Base-by-base conservation (phyloP, 352 stramenopile species). In the Aphanomyces stellatus region DNA sequence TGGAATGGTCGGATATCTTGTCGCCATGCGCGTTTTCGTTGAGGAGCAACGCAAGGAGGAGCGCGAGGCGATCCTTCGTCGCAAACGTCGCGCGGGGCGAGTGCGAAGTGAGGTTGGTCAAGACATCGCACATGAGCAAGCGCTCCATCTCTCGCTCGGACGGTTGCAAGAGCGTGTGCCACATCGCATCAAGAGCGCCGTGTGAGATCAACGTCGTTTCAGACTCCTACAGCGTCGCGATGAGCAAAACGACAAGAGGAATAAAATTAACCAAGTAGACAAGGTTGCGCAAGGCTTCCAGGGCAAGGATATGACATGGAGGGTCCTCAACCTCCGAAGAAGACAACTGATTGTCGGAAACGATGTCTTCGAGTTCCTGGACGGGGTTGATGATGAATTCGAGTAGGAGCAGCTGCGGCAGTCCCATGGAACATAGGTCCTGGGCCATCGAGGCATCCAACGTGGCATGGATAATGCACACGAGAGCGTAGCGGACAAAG, bases 201-300 rank as follows among this genome's bases (percentile, higher is more conserved):
- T 53, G 31, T 7, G 37, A 34, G 31, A 69, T 15, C 4, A 33
- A 25, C 11, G 24, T 27, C 34, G 53, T 25, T 25, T 72, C 69
- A 5, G 53, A 43, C 11, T 68, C 51, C 11, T 72, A 42, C 0
- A 82, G 49, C 2, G 77, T n/a, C 1, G 68, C 49, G 1, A 65
- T 42, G 77, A 78, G 83, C 27, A 82, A 42, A 11, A 34, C 79
- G 77, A 15, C 43, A 28, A 11, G n/a, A 49, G 62, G 3, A 84
- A 34, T 2, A 25, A 40, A 60, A 24, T 57, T 33, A 7, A 70
- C 59, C 5, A 73, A 62, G 34, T 76, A 76, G 43, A 71, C 74
- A 5, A 91, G 68, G 42, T 91, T 91, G 6, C 83, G 72, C 2
- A 81, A 42, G 11, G 68, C 70, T 66, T 88, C 79, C 22, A 91